phyloP scores from a whole-genome alignment of 306 rosid species.

The Trifolium pratense region DNA sequence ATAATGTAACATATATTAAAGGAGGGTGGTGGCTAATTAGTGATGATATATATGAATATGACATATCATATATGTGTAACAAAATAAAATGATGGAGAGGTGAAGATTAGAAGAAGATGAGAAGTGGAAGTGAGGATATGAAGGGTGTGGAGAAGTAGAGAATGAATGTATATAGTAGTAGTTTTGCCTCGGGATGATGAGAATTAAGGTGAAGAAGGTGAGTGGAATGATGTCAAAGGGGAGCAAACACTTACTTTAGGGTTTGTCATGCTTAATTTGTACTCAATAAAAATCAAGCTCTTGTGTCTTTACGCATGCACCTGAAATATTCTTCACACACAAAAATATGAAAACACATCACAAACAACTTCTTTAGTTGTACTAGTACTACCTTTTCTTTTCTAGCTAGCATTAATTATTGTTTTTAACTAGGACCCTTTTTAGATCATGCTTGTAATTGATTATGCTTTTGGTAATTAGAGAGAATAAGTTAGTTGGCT shows the following conservation, averaged over 20 bases:
- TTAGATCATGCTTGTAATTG: constrained; percentile 58
- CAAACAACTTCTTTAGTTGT: constrained; percentile 59
- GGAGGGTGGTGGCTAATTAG: not conserved
- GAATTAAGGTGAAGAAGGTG: constrained; percentile 71
- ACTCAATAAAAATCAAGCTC: constrained; percentile 74
- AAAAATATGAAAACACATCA: constrained; percentile 47
- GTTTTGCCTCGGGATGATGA: constrained; percentile 82
- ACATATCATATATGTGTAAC: not conserved
- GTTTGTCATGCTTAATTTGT: constrained; percentile 89
- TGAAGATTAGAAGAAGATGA: constrained; percentile 12
- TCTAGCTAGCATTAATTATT: constrained; percentile 61
- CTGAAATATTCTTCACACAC: constrained; percentile 79
- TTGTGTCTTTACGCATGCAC: constrained; percentile 80
- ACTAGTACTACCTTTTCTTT: constrained; percentile 42
- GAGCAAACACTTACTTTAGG: constrained; percentile 90
- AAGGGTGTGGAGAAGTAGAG: constrained; percentile 47
- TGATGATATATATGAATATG: not conserved
- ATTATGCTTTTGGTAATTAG: constrained; percentile 44
- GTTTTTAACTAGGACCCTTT: constrained; percentile 57
- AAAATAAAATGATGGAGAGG: constrained; percentile 10
- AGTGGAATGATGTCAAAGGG: constrained; percentile 97
- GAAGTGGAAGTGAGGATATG: constrained; percentile 28
- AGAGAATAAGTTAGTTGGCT: constrained; percentile 78
- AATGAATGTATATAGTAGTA: constrained; percentile 58
- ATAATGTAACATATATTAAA: not conserved